Evolutionary conservation across 306 rosid genomes (phyloP).

Genomic region (Carpinus fangiana): DNA sequence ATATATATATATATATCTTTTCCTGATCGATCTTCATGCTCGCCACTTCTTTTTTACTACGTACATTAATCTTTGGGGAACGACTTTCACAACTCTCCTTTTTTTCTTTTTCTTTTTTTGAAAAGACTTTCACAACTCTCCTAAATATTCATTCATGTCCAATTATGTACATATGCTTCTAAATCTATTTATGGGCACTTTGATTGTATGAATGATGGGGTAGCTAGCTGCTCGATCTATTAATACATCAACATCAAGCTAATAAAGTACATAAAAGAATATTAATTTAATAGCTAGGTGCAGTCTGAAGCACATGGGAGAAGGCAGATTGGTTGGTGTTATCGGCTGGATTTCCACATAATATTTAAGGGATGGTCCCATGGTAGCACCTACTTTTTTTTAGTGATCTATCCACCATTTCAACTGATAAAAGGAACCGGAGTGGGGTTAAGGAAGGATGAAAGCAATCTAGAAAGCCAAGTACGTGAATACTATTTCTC

Average conservation of each 20-base stretch:
- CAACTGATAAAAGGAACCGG: background rate
- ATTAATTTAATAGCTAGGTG: background rate
- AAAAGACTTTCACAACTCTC: background rate
- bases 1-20: background rate
- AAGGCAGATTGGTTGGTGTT: background rate
- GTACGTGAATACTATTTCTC: background rate
- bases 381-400: background rate
- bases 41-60: background rate
- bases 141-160: background rate
- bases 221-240: background rate
- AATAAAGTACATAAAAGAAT: background rate
- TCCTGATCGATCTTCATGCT: background rate
- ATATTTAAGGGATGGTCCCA: background rate
- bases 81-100: background rate
- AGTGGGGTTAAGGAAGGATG: background rate
- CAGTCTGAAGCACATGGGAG: conserved; percentile 6
- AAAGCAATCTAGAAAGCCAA: background rate
- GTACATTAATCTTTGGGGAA: background rate
- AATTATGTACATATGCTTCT: background rate
- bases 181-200: background rate
- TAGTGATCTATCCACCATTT: background rate
- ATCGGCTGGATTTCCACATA: background rate
- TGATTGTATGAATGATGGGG: background rate
- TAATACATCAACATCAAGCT: background rate
- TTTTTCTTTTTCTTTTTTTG: too few relatives aligned